These are phyloP conservation scores for Porogramme epimiltina DNA, from an alignment of 1,284 basidiomycete genomes.

Conservation along the genomic window DNA sequence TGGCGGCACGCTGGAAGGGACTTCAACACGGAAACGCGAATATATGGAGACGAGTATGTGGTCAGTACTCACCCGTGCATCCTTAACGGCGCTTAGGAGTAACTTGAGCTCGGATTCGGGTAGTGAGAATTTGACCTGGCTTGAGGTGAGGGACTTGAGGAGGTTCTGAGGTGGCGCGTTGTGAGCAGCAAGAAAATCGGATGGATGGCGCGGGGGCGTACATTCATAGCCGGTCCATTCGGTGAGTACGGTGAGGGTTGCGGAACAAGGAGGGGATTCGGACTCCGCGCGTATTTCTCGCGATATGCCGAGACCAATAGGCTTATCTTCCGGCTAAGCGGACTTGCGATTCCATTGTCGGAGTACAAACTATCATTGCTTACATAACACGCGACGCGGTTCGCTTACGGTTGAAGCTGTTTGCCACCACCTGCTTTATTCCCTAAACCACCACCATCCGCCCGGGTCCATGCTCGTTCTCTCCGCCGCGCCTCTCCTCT, in stretches of 20 bases:
- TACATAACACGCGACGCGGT: slow-evolving; percentile 32
- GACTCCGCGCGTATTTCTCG: slow-evolving; percentile 34
- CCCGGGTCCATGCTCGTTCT: slow-evolving; percentile 27
- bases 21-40: slow-evolving; percentile 2
- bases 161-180: slow-evolving; percentile 56
- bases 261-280: slow-evolving; percentile 34
- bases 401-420: slow-evolving; percentile 11
- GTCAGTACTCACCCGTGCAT: slow-evolving; percentile 62
- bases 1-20: slow-evolving; percentile 49
- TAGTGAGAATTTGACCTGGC: slow-evolving; percentile 53
- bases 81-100: slow-evolving; percentile 74
- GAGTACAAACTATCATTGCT: slow-evolving; percentile 6
- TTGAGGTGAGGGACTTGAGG: slow-evolving; percentile 72
- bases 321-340: background rate
- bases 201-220: slow-evolving; percentile 37
- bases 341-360: background rate
- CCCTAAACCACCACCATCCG: slow-evolving; percentile 19
- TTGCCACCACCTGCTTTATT: slow-evolving; percentile 3
- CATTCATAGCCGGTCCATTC: slow-evolving; percentile 42
- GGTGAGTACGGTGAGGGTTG: slow-evolving; percentile 24
- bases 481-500: slow-evolving; percentile 19
- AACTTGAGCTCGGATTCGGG: slow-evolving; percentile 68
- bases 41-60: slow-evolving; percentile 15
- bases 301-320: slow-evolving; percentile 19
- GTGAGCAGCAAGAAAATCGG: slow-evolving; percentile 23